phyloP scores from a whole-genome alignment of 495 filamentous ascomycete species.

The Penicillium daleae region DNA sequence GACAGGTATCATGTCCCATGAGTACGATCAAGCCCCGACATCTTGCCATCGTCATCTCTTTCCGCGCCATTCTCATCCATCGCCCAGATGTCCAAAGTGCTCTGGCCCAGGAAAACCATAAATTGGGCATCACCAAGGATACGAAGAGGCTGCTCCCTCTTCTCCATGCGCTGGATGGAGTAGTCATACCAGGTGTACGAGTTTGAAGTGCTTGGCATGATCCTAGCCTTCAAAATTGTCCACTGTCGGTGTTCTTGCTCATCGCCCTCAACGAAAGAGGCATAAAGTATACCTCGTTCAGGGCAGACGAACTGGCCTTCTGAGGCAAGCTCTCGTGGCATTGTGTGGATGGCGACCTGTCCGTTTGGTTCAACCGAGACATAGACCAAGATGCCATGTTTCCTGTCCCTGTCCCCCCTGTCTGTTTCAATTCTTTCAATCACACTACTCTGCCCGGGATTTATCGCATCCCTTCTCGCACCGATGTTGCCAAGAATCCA shows the following conservation, averaged over 20 bases:
- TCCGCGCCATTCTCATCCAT: neutral
- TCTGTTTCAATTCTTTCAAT: no score
- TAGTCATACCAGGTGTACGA: neutral
- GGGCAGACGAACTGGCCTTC: neutral
- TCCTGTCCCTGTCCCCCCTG: neutral
- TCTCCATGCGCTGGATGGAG: neutral
- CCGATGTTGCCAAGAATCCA: neutral
- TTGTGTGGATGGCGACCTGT: neutral
- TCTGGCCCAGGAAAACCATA: neutral
- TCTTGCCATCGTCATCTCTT: neutral
- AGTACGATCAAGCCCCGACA: neutral
- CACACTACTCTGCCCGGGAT: neutral
- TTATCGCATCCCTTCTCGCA: neutral
- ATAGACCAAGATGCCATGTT: neutral
- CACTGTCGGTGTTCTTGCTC: neutral
- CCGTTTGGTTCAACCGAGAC: neutral
- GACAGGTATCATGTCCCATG: no score
- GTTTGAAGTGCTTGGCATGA: neutral
- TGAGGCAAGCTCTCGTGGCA: neutral
- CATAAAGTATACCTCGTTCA: neutral
- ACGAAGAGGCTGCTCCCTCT: neutral
- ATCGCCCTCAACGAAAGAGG: no score
- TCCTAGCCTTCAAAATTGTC: neutral
- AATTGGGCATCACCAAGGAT: neutral
- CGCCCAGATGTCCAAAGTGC: neutral